Conservation (phyloP, 306 rosid species). For the Vigna radiata region DNA sequence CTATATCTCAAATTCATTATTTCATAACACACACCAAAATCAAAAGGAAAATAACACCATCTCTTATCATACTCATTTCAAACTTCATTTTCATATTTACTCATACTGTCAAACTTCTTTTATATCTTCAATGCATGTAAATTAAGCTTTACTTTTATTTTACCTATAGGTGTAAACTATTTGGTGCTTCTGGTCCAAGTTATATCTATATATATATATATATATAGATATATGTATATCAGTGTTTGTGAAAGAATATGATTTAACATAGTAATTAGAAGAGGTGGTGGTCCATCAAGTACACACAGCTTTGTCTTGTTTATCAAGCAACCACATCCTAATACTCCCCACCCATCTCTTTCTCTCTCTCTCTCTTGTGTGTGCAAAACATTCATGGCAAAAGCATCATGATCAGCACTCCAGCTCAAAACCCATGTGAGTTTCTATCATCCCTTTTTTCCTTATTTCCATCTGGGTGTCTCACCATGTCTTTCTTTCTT, state of each 20-base stretch:
- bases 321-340: slow-evolving; percentile 81
- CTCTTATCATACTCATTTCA: too few relatives aligned
- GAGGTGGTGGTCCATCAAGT: slow-evolving; percentile 94
- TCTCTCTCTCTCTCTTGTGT: slow-evolving; percentile 32
- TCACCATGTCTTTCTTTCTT: slow-evolving; percentile 30
- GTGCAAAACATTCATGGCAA: slow-evolving; percentile 78
- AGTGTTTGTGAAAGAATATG: background rate
- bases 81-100: too few relatives aligned
- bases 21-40: slow-evolving; percentile 20
- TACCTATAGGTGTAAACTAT: slow-evolving; percentile 19
- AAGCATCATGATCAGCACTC: slow-evolving; percentile 87
- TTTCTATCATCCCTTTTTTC: slow-evolving; percentile 61
- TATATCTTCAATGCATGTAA: background rate
- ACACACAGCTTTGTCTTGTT: slow-evolving; percentile 81
- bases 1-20: slow-evolving; percentile 37
- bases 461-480: slow-evolving; percentile 45
- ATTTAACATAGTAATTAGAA: slow-evolving; percentile 54
- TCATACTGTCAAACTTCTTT: too few relatives aligned
- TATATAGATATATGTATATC: background rate
- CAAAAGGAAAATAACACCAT: too few relatives aligned
- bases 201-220: slow-evolving; percentile 10
- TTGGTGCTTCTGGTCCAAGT: slow-evolving; percentile 63
- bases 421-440: slow-evolving; percentile 85
- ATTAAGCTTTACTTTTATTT: background rate
- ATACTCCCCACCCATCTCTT: slow-evolving; percentile 39